These are phyloP conservation scores for Acanthamoeba pearcei DNA, from an alignment of 208 protist species.

Conservation along the genomic window DNA sequence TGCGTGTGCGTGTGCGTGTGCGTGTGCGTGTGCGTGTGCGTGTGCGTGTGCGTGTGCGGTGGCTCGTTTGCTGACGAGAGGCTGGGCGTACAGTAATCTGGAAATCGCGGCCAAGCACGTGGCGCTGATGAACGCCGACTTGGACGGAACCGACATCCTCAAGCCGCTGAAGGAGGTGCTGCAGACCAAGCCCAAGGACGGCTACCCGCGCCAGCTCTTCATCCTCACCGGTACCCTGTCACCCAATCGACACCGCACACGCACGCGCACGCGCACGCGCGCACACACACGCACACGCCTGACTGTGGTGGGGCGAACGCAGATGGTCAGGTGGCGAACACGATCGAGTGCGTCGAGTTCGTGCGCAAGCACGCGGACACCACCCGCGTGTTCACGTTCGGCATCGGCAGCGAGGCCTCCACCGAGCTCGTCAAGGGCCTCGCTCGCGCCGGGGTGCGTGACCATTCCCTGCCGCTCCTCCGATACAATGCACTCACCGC, in stretches of 20 bases:
- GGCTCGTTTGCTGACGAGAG: neutral
- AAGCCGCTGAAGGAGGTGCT: conserved; percentile 68
- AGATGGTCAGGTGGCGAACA: conserved; percentile 69
- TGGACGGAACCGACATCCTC: conserved; percentile 66
- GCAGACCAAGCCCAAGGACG: conserved; percentile 21
- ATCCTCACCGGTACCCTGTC: conserved; percentile 52
- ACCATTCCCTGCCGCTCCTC: neutral
- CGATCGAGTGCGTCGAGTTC: conserved; percentile 71
- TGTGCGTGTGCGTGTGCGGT: neutral
- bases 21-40: too few species aligned
- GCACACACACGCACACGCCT: too few species aligned
- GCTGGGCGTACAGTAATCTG: neutral
- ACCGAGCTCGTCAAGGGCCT: conserved; percentile 69
- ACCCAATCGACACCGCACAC: neutral
- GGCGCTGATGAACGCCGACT: neutral
- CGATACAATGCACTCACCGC: neutral
- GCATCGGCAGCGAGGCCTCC: conserved; percentile 59
- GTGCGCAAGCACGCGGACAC: conserved; percentile 76
- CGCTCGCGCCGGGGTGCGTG: conserved; percentile 26
- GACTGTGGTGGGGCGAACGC: neutral
- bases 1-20: neutral
- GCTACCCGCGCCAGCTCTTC: conserved; percentile 73
- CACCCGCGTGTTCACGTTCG: conserved; percentile 78
- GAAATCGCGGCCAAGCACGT: conserved; percentile 46
- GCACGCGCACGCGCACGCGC: too few species aligned